Evolutionary conservation across 2,329 filamentous ascomycete species (phyloP).

Genomic region (Zasmidium cellare): DNA sequence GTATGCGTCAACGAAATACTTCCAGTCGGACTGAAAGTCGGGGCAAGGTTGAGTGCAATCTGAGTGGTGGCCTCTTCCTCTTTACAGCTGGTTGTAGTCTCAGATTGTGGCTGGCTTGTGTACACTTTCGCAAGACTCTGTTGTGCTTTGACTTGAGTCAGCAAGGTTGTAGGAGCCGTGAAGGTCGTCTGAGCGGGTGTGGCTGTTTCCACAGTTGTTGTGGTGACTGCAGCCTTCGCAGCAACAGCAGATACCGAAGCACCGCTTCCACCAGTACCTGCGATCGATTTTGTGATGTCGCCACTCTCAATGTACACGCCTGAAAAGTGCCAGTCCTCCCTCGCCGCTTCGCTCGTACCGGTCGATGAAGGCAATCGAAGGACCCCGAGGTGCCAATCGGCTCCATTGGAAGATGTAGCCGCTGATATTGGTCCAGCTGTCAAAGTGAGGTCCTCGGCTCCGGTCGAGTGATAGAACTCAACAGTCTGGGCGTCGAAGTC

Average conservation of each 20-base stretch:
- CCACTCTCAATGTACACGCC: conserved; percentile 70
- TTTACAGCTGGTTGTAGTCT: not conserved
- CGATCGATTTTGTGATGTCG: conserved; percentile 29
- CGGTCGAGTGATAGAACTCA: conserved; percentile 70
- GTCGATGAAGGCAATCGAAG: conserved; percentile 60
- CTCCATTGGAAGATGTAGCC: conserved; percentile 61
- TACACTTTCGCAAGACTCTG: not conserved
- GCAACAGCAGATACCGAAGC: conserved; percentile 7
- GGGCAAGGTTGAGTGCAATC: not conserved
- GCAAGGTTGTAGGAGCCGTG: not conserved
- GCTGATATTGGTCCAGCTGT: conserved; percentile 62
- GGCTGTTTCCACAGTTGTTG: not conserved
- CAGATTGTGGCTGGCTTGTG: not conserved
- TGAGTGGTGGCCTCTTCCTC: not conserved
- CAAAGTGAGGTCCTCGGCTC: conserved; percentile 56
- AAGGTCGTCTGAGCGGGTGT: conserved; percentile 1
- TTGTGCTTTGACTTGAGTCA: not conserved
- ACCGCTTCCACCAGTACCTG: conserved; percentile 19
- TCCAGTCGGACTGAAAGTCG: not conserved
- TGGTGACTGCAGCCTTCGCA: conserved; percentile 1
- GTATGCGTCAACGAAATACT: not conserved
- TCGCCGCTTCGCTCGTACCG: conserved; percentile 52
- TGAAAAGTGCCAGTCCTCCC: conserved; percentile 71
- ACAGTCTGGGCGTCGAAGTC: conserved; percentile 65
- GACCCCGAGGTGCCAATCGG: conserved; percentile 72